Evolutionary conservation across 768 basidiomycete species (phyloP), one percentile per base, ranked within the genome.

Genomic region (Saitozyma sp.): DNA sequence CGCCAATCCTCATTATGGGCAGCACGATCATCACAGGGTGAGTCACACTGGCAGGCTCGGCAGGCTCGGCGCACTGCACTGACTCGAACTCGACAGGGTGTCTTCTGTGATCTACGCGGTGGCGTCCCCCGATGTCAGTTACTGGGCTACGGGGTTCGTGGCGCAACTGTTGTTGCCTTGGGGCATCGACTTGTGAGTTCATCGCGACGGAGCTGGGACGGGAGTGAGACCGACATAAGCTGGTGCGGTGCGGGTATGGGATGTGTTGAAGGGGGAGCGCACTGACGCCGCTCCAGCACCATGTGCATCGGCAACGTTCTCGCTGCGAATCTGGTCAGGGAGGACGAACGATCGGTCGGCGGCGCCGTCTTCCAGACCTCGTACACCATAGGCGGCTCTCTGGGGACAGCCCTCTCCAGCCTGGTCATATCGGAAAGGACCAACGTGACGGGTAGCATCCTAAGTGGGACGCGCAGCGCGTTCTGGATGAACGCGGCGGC

Each of bases 141-240:
- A 71, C 50, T 77, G 69, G 71, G 63, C 60, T 9, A 62, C 56
- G 29, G 64, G 68, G 38, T 77, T 77, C 48, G 29, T 66, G 1
- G 66, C 62, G 1, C 59, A 67, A 16, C 45, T 69, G 10, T 38
- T 65, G 5, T 52, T 59, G 11, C 70, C 73, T 0, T 69, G 67
- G 40, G 73, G 73, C 1, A 62, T 66, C 3, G 73, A 75, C 48
- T 64, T 73, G 58, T 56, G 42, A 62, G 61, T 43, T 8, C 11
- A 8, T 14, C 8, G 20, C 42, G 9, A 29, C 8, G 5, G 10
- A 8, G 50, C 1, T 29, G 29, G 9, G 29, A 13, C 10, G 9
- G 11, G 17, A 11, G 50, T 59, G 10, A 48, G 14, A 53, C 39
- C 11, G 9, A 1, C 38, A 5, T n/a, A n/a, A n/a, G n/a, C n/a